Conservation (phyloP, 352 stramenopile genomes). For the Pilasporangium apinafurcum region DNA sequence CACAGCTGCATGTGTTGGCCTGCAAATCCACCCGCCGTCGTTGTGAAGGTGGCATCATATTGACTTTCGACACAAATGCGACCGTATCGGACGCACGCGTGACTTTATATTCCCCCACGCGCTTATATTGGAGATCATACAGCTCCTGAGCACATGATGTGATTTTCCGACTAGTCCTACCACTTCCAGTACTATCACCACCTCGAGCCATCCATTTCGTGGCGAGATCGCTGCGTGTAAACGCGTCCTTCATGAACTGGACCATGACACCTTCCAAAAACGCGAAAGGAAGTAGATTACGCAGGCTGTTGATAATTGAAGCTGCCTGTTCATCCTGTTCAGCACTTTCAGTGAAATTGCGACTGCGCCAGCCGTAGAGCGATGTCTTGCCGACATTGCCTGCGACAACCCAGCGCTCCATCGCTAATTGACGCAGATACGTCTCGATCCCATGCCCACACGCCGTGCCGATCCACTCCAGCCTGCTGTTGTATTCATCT, state of each 20-base stretch:
- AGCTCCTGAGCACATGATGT: constrained; percentile 36
- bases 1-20: constrained; percentile 35
- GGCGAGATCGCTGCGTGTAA: constrained; percentile 25
- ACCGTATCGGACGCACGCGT: constrained; percentile 38
- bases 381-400: constrained; percentile 31
- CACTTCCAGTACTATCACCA: too few relatives aligned
- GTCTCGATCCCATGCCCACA: constrained; percentile 32
- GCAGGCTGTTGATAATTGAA: constrained; percentile 13
- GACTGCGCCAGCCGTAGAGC: constrained; percentile 43
- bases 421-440: constrained; percentile 30
- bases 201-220: constrained; percentile 28
- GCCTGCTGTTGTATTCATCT: constrained; percentile 40
- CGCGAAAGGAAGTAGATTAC: constrained; percentile 29
- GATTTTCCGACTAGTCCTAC: constrained; percentile 36
- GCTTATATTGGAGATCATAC: constrained; percentile 41
- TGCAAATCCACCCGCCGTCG: constrained; percentile 37
- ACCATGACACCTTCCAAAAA: constrained; percentile 42
- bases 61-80: constrained; percentile 46
- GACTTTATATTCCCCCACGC: constrained; percentile 46
- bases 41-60: constrained; percentile 15
- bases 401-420: constrained; percentile 41
- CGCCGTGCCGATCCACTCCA: constrained; percentile 44
- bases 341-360: constrained; percentile 32
- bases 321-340: constrained; percentile 15
- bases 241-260: constrained; percentile 31